Base-by-base conservation (phyloP, 257 asterid species). In the Solanum etuberosum region DNA sequence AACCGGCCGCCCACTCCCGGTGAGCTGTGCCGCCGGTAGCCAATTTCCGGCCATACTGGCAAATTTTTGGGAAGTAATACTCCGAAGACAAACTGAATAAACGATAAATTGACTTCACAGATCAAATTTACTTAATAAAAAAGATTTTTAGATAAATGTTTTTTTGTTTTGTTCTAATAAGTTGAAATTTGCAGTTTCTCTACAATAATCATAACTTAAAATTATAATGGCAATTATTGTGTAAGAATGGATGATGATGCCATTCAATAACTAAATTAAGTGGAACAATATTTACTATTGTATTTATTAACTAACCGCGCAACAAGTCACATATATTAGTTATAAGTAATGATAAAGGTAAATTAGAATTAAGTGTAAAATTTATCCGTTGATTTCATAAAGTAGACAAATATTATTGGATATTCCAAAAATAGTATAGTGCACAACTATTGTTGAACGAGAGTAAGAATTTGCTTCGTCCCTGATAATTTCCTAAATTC, bases 1-100 rank as follows among this genome's bases (percentile, higher is more conserved):
- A 10, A 97, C 91, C n/a, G 98, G 99, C 6, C 96, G 97, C 51
- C 98, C 98, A 87, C 95, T 97, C 0, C 89, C 92, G 80, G 98
- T 97, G 74, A 94, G 84, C 88, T 92, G 91, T 83, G 96, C 97
- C 90, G 92, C 59, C 83, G 95, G 98, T 27, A 97, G 93, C 88
- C 86, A 92, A 85, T 92, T 88, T 31, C 91, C 93, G 90, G 94
- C 92, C 97, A 94, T 90, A 68, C 14, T 40, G 83, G 40, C 20
- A 76, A 76, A 76, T 37, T 21, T 27, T 43, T 0, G 21, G 37
- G 37, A n/a, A 29, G 37, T 46, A 51, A 12, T n/a, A 80, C 11
- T 67, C 74, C 35, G 29, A 43, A n/a, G 57, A 76, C 57, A 14
- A 77, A 42, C 37, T 77, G 83, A 42, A 77, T 25, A 77, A 77